Base-by-base conservation (phyloP, 352 stramenopile species). In the Pythium utonaiense region DNA sequence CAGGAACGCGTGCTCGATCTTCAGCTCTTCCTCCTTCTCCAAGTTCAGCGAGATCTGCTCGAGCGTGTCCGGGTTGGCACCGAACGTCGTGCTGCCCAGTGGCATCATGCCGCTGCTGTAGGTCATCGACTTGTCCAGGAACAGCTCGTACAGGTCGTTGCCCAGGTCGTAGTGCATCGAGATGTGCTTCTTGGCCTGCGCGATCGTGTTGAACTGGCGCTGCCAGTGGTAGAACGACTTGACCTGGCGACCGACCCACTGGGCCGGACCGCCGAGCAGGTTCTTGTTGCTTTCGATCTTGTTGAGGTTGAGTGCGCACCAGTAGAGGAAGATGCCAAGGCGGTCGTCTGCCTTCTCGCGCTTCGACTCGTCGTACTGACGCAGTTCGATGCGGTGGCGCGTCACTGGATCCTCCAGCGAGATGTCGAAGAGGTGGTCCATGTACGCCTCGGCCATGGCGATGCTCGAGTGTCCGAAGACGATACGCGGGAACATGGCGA, bases 121-220 rank as follows among this genome's bases (percentile, higher is more conserved):
- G 19, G 65, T 68, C 66, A 73, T 73, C 52, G 64, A 65, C 38
- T 62, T 62, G 61, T 68, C 66, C 5, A 73, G 51, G 42, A 73
- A 70, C 16, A 68, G 61, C 50, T 66, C 51, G 53, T 70, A 73
- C 25, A 73, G 62, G 8, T 68, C 66, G 34, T 73, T 70, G 49
- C 66, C 66, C 36, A 70, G 61, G 45, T 73, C 66, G 49, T 73
- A 73, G 50, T 73, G 66, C 58, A 70, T 65, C 36, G 66, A 64
- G 36, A 73, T 73, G 33, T 68, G 65, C 38, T 67, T 66, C 51
- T 68, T 68, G 19, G 61, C 60, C 50, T 73, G 66, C 33, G 57
- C 50, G 33, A 69, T 64, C 30, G 62, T 69, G 55, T 69, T 69
- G 54, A 69, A 69, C 62, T 69, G 62, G 27, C 62, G 54, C 51